Percentiles rank a stretch among this genome's conserved stretches.
phyloP scores from a whole-genome alignment of 352 stramenopile species.

The Pythium phragmitis region DNA sequence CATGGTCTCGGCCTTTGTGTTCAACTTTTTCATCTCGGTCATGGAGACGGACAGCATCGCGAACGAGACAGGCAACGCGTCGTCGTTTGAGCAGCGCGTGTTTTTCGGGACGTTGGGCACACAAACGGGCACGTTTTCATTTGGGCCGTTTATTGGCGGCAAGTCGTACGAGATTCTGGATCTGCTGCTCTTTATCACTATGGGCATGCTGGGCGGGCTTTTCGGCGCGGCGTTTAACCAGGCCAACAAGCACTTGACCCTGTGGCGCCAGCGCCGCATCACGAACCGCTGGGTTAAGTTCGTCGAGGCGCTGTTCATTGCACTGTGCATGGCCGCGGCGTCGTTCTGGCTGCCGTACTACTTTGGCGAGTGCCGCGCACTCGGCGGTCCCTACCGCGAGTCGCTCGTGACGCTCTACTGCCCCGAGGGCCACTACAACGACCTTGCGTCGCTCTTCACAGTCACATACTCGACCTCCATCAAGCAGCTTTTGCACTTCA shows the following conservation, averaged over 20 bases:
- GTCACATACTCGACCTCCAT: conserved; percentile 94
- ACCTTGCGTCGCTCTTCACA: conserved; percentile 96
- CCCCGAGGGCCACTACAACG: conserved; percentile 95
- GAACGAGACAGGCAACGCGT: conserved; percentile 23
- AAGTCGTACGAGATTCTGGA: conserved; percentile 95
- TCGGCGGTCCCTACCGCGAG: conserved; percentile 60
- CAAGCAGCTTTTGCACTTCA: conserved; percentile 97
- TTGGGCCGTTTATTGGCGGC: conserved; percentile 86
- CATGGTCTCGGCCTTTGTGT: conserved; percentile 89
- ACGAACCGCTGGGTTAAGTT: conserved; percentile 69
- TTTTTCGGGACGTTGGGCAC: conserved; percentile 72
- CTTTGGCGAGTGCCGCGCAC: conserved; percentile 62
- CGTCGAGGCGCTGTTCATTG: conserved; percentile 62
- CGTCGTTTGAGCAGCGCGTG: conserved; percentile 30
- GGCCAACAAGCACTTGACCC: conserved; percentile 92
- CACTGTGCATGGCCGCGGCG: conserved; percentile 53
- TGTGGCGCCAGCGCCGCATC: conserved; percentile 65
- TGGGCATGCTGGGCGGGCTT: conserved; percentile 96
- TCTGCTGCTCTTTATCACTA: conserved; percentile 94
- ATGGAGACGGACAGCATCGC: conserved; percentile 48
- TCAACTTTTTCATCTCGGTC: conserved; percentile 87
- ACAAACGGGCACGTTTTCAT: conserved; percentile 81
- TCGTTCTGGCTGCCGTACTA: conserved; percentile 82
- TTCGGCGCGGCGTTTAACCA: conserved; percentile 97
- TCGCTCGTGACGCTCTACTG: conserved; percentile 94